Conservation (phyloP, 495 filamentous ascomycete genomes). For the Aspergillus campestris region DNA sequence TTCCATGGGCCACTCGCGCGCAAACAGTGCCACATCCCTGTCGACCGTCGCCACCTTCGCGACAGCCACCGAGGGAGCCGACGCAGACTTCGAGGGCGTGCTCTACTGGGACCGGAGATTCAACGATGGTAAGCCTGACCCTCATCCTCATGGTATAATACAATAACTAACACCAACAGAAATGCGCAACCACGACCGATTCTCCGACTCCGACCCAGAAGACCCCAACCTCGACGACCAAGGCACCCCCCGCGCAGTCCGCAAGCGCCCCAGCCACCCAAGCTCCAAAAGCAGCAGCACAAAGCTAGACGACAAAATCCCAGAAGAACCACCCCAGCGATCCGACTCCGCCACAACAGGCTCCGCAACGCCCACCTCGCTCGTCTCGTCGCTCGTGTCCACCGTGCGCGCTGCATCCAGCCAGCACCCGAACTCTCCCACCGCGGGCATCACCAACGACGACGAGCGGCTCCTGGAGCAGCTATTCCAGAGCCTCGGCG, state of each 20-base stretch:
- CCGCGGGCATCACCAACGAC: conserved; percentile 50
- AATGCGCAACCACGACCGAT: conserved; percentile 20
- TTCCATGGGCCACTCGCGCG: conserved; percentile 25
- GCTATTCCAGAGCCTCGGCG: conserved; percentile 64
- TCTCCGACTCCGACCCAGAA: conserved; percentile 9
- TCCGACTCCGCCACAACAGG: conserved; percentile 23
- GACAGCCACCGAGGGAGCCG: conserved; percentile 64
- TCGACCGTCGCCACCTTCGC: conserved; percentile 77
- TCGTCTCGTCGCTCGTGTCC: conserved; percentile 32
- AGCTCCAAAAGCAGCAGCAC: conserved; percentile 4
- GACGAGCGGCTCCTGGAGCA: conserved; percentile 70
- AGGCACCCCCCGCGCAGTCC: conserved; percentile 10
- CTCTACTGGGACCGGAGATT: conserved; percentile 37
- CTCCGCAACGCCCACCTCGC: conserved; percentile 29
- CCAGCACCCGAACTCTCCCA: conserved; percentile 20
- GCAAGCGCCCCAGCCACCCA: conserved; percentile 8
- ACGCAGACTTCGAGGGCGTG: conserved; percentile 32
- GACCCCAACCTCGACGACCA: conserved; percentile 5
- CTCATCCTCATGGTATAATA: too few relatives aligned
- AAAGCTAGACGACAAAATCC: neutral
- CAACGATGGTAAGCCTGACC: conserved; percentile 26
- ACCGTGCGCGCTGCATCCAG: conserved; percentile 33
- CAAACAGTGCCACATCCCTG: conserved; percentile 57
- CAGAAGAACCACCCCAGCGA: conserved; percentile 9
- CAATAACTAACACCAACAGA: too few relatives aligned